A percentile compares a stretch with the other conserved stretches of the same genome.
These are phyloP conservation scores for Singerocomus inundabilis DNA, from an alignment of 1,284 basidiomycete species.

Conservation along the genomic window DNA sequence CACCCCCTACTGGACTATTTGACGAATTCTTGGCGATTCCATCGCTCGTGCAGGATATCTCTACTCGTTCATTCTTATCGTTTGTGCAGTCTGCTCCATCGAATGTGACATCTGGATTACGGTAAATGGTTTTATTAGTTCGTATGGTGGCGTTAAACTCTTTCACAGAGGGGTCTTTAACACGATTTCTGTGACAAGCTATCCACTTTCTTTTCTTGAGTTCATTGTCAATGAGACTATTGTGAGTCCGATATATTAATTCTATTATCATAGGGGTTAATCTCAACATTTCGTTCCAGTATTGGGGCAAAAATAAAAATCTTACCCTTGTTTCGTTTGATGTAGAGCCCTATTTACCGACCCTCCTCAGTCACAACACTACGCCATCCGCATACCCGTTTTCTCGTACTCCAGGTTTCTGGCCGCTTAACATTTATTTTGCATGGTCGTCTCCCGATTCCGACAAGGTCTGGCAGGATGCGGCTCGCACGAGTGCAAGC, in stretches of 20 bases:
- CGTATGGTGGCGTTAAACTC: neutral
- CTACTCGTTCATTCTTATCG: constrained; percentile 35
- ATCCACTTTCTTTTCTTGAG: constrained; percentile 3
- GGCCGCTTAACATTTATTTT: constrained; percentile 48
- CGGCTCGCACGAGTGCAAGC: constrained; percentile 38
- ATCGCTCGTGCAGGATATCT: constrained; percentile 27
- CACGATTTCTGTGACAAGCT: constrained; percentile 9
- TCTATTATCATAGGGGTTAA: neutral
- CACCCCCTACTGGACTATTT: constrained; percentile 46
- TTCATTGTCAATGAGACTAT: constrained; percentile 10
- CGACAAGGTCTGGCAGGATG: constrained; percentile 42
- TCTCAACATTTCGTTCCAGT: neutral
- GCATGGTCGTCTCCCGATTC: constrained; percentile 37
- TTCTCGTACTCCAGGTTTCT: constrained; percentile 37
- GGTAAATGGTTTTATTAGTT: constrained; percentile 4
- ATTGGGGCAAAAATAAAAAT: constrained; percentile 3
- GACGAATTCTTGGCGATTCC: constrained; percentile 41
- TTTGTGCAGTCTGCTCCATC: constrained; percentile 16
- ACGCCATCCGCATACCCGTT: constrained; percentile 47
- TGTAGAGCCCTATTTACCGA: constrained; percentile 53
- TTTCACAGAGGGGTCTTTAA: constrained; percentile 10
- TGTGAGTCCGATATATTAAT: neutral
- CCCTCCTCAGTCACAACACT: constrained; percentile 41
- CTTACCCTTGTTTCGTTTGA: constrained; percentile 39
- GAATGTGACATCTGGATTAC: constrained; percentile 5